phyloP scores from a whole-genome alignment of 73 alveolate genomes.

The Paramecium tetraurelia region DNA sequence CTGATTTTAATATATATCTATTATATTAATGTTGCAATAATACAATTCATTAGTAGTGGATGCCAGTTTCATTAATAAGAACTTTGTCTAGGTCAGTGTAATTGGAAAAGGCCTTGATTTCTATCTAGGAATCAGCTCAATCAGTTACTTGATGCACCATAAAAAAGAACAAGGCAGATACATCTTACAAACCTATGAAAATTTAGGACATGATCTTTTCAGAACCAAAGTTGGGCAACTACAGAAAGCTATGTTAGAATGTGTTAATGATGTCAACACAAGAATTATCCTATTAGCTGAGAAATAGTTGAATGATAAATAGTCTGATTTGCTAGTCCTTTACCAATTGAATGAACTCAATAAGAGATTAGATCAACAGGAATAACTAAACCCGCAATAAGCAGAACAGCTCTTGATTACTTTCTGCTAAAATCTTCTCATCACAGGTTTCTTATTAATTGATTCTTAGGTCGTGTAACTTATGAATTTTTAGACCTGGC shows the following conservation, averaged over 20 bases:
- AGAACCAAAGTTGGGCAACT: neutral
- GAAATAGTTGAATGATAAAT: constrained; percentile 3
- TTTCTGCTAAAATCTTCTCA: neutral
- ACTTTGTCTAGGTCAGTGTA: neutral
- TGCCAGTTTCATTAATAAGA: constrained; percentile 15
- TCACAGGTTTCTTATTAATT: neutral
- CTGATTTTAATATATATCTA: neutral
- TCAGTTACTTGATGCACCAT: neutral
- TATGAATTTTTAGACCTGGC: constrained; percentile 5
- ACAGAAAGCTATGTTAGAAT: neutral
- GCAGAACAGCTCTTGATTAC: neutral
- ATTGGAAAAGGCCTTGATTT: constrained; percentile 12
- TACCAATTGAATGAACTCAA: neutral
- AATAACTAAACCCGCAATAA: neutral
- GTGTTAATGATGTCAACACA: neutral
- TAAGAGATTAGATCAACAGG: neutral
- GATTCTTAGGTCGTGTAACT: neutral
- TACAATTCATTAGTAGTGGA: neutral
- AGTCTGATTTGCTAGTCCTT: neutral
- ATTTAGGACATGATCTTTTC: neutral
- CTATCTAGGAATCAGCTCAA: neutral
- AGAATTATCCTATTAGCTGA: neutral
- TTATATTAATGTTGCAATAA: neutral
- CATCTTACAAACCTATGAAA: neutral
- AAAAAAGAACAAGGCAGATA: neutral